These are phyloP conservation scores for Boletellus emodensis DNA, from an alignment of 768 basidiomycete genomes.

Conservation along the genomic window DNA sequence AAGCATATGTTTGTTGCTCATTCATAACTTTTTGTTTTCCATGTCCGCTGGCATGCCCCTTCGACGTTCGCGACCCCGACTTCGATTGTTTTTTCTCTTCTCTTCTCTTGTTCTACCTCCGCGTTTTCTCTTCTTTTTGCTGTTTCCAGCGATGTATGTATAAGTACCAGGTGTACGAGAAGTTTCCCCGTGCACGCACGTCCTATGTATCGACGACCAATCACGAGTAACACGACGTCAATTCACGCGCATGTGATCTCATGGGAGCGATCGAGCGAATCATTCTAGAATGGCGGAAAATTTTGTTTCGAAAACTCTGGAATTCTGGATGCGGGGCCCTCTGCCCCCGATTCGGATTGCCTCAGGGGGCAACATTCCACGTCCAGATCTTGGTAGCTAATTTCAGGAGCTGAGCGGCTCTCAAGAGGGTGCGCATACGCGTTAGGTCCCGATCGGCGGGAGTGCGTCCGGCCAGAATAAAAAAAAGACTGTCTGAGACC, in stretches of 20 bases:
- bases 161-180: constrained; percentile 33
- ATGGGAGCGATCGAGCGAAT: background rate
- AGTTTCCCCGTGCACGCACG: constrained; percentile 7
- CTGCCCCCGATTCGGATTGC: too few relatives aligned
- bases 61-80: constrained; percentile 21
- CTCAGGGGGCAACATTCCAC: too few relatives aligned
- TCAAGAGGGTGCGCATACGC: too few relatives aligned
- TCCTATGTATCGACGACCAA: constrained; percentile 20
- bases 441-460: too few relatives aligned
- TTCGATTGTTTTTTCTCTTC: constrained; percentile 5
- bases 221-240: constrained; percentile 4
- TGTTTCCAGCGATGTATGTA: constrained; percentile 27
- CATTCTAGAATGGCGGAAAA: constrained; percentile 11
- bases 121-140: constrained; percentile 4
- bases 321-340: background rate
- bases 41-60: constrained; percentile 20
- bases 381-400: too few relatives aligned
- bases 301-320: background rate
- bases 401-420: too few relatives aligned
- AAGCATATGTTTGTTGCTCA: constrained; percentile 22
- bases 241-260: constrained; percentile 7
- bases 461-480: too few relatives aligned
- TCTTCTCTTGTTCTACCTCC: background rate
- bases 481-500: too few relatives aligned
- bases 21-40: constrained; percentile 3